Evolutionary conservation across 2,329 filamentous ascomycete genomes (phyloP), one percentile per base, ranked within the genome.

Genomic region (Fusarium sp.): DNA sequence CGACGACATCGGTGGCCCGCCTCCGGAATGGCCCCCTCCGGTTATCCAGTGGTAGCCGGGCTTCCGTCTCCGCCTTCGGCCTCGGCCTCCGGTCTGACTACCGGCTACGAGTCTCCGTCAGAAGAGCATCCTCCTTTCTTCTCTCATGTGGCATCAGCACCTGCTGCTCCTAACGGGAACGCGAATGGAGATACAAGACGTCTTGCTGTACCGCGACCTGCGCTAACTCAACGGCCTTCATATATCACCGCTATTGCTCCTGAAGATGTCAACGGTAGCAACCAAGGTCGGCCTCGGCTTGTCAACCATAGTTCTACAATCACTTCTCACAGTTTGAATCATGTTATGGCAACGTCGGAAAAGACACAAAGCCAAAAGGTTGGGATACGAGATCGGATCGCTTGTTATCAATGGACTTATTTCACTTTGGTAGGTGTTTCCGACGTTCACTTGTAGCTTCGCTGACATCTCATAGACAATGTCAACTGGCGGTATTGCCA

Each of bases 321-420:
- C 15, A 61, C 66, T 27, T 67, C 71, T 18, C 46, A 54, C 15
- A 77, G 69, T 45, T 69, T 82, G 32, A 79, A 81, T 38, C 74
- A 79, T 64, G 75, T 82, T 61, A 75, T 83, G 34, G 77, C 77
- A 40, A 75, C 76, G 52, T 73, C 74, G 18, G 76, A 78, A 54
- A 78, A 76, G 45, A 51, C 65, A 16, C 46, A 68, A 12, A 53
- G 38, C 1, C 75, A 65, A n/a, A 82, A 79, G 47, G 79, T 86
- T 47, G 79, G 84, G 18, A 73, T 88, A 50, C 80, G 82, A 40
- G 86, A 87, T 66, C 80, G 86, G 38, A 84, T 88, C 63, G 82
- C 81, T 43, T 88, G 84, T 64, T 84, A 84, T 67, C 83, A 83
- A 72, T 95, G 92, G 92, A 94, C 92, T 0, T 95, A 90, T 85